A percentile compares a stretch with the other conserved stretches of the same genome.
Evolutionary conservation across 257 asterid species (phyloP).

Genomic region (Fraxinus excelsior): DNA sequence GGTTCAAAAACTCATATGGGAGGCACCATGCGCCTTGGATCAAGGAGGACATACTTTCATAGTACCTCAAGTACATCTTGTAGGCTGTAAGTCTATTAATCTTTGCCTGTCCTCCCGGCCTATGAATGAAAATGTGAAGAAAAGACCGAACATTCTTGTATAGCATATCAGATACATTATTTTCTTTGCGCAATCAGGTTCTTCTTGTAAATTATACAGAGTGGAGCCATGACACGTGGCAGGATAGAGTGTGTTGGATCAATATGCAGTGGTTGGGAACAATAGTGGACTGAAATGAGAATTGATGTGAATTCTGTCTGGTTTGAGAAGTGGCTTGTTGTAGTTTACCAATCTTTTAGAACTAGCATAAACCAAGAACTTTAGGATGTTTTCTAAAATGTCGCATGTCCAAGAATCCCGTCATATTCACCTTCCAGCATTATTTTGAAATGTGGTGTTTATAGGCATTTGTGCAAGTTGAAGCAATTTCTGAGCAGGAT

Average conservation of each 20-base stretch:
- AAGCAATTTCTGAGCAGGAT: not conserved
- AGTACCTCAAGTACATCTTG: slow-evolving; percentile 45
- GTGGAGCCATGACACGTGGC: not conserved
- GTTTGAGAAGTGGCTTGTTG: not conserved
- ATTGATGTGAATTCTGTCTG: not conserved
- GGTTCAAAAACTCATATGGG: slow-evolving; percentile 86
- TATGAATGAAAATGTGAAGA: not conserved
- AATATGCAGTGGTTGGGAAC: not conserved
- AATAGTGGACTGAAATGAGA: not conserved
- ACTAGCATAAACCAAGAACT: not conserved
- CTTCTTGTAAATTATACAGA: not conserved
- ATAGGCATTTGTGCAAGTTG: not conserved
- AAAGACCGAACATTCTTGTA: not conserved
- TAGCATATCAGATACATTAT: not conserved
- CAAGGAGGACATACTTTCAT: slow-evolving; percentile 71
- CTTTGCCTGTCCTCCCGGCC: slow-evolving; percentile 18
- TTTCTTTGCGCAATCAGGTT: not conserved
- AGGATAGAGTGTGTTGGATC: not conserved
- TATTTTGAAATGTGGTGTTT: not conserved
- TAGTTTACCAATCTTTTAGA: not conserved
- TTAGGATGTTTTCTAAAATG: not conserved
- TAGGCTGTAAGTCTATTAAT: slow-evolving; percentile 52
- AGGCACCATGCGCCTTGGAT: slow-evolving; percentile 89
- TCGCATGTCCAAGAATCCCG: not conserved
- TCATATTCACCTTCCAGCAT: not conserved